Evolutionary conservation across 192 early-diverging fungal species (phyloP), one percentile per base, ranked within the genome.

Genomic region (Thamnidium elegans): DNA sequence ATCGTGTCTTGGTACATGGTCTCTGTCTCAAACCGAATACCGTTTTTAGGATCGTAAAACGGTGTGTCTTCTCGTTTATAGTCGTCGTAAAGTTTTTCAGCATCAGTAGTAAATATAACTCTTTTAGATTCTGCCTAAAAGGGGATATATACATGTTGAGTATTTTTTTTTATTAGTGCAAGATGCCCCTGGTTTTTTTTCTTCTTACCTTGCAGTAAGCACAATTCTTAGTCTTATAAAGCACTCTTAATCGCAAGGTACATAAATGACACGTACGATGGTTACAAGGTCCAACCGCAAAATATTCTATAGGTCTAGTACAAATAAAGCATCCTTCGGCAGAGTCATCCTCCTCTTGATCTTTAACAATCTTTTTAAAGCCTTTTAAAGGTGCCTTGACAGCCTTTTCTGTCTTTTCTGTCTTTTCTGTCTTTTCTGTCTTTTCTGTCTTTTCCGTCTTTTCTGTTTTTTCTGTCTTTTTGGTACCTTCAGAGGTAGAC

Each of bases 251-350:
- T 36, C 96, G 82, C 30, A 99, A 78, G n/a, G 87, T 90, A 72
- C 96, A 99, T 15, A 91, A 73, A 63, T 96, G 93, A 75, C 96
- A 99, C 1, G 92, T 90, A n/a, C 86, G 81, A 73, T 98, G 96
- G 66, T 97, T 91, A 72, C 96, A 98, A 54, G 85, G 82, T 2
- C 92, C 88, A 34, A 98, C 76, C 7, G 94, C 91, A 72, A 89
- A 92, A 54, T 84, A 91, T 20, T 74, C 73, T 20, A 97, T 84
- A 0, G 85, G 79, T 20, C 94, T 89, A 0, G 96, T 87, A 69
- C 96, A 98, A 71, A 98, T 98, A 71, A 92, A 87, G 77, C 96
- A 98, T 11, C 52, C 58, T 21, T 76, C 69, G 11, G 77, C 72
- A 11, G 82, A 79, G 0, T 71, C 74, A 50, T 67, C 76, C 8